These are phyloP conservation scores for Colletotrichum eleusines DNA, from an alignment of 2,329 filamentous ascomycete genomes.

Conservation along the genomic window DNA sequence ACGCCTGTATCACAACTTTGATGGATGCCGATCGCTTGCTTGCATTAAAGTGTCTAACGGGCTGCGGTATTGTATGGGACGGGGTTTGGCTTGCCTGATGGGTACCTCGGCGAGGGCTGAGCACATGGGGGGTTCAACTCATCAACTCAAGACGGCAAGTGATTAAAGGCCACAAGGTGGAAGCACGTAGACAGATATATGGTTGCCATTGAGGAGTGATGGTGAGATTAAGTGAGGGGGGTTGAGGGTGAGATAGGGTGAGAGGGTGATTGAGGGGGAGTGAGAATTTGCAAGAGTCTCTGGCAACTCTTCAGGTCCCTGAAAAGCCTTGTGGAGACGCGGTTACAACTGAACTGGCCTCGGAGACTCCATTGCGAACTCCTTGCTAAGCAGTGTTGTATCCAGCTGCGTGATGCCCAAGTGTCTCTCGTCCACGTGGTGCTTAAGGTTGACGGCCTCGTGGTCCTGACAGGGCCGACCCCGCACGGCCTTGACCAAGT, in stretches of 20 bases:
- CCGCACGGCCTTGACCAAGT: constrained; percentile 6
- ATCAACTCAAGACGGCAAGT: too few relatives aligned
- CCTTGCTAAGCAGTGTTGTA: background rate
- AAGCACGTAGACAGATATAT: too few relatives aligned
- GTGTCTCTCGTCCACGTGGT: constrained; percentile 21
- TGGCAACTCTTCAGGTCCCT: background rate
- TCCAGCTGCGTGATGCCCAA: constrained; percentile 17
- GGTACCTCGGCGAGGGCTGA: background rate
- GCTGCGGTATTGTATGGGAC: background rate
- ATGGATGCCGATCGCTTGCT: background rate
- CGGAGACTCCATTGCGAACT: background rate
- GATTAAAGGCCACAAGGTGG: too few relatives aligned
- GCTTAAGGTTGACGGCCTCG: constrained; percentile 16
- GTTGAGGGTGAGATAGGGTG: too few relatives aligned
- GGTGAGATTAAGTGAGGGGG: too few relatives aligned
- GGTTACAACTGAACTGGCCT: background rate
- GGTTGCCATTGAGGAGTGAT: too few relatives aligned
- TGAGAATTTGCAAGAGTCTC: background rate
- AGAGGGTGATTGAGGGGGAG: too few relatives aligned
- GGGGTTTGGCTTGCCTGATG: background rate
- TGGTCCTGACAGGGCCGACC: background rate
- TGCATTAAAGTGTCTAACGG: background rate
- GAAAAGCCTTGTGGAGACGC: background rate
- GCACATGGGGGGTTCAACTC: too few relatives aligned
- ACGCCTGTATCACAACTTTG: background rate